These are phyloP conservation scores for Cladosporium sp. DNA, from an alignment of 2,329 filamentous ascomycete genomes.

Conservation along the genomic window DNA sequence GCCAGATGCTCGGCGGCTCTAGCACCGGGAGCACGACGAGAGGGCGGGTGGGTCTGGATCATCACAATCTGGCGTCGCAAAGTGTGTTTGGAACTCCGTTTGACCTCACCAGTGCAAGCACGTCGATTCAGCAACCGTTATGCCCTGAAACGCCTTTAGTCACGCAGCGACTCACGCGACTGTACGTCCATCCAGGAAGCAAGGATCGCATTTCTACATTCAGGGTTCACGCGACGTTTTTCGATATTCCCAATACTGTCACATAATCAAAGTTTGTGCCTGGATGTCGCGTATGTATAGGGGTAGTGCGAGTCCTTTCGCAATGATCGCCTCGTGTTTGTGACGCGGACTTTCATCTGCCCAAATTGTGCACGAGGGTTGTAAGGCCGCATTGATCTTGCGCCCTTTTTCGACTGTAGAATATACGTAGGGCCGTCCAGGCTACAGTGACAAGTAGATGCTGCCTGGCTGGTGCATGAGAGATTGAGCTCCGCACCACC, in stretches of 20 bases:
- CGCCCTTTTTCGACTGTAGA: not conserved
- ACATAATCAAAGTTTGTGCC: not conserved
- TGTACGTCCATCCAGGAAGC: not conserved
- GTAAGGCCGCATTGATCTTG: not conserved
- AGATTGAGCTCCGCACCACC: not conserved
- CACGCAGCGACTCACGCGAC: not conserved
- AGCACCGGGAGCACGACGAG: constrained; percentile 3
- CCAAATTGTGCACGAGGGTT: not conserved
- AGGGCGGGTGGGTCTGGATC: constrained; percentile 17
- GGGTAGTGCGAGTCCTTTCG: constrained; percentile 6
- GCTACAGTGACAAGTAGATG: not conserved
- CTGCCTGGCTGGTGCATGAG: not conserved
- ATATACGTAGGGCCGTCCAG: not conserved
- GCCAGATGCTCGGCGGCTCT: constrained; percentile 11
- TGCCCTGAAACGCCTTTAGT: not conserved
- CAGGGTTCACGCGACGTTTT: not conserved
- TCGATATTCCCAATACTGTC: not conserved
- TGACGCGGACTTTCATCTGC: not conserved
- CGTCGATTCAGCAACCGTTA: constrained; percentile 7
- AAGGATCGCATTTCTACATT: not conserved
- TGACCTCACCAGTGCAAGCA: constrained; percentile 11
- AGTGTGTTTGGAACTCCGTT: constrained; percentile 20
- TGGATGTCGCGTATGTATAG: constrained; percentile 5
- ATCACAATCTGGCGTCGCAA: constrained; percentile 19
- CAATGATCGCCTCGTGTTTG: not conserved